Base-by-base conservation (phyloP, 495 filamentous ascomycete genomes). In the Annulohypoxylon nitens region DNA sequence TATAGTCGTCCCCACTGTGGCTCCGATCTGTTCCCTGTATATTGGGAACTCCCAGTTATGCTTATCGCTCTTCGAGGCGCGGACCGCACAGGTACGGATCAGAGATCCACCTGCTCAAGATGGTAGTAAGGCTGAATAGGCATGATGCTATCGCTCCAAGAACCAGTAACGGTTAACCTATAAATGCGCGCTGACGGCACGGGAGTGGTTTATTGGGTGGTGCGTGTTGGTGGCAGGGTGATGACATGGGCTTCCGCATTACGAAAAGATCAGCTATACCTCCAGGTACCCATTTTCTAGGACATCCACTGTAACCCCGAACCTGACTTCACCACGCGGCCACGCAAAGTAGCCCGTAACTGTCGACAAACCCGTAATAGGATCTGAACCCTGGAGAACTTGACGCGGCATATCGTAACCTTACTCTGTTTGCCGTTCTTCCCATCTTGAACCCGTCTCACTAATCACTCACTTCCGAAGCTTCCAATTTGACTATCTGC, bases 331-430 rank as follows among this genome's bases (percentile, higher is more conserved):
- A 18, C 43, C 43, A 47, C 43, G 43, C n/a, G 43, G 43, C 43
- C 43, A 20, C 43, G 43, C 43, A 47, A 47, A 16, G 16, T 47
- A 47, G n/a, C 43, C 43, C 43, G 16, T 47, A 18, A 18, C 8
- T 47, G 43, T 47, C 16, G 6, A 47, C 43, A 47, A 16, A 47
- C 18, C 43, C 43, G 43, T 47, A 20, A 16, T 20, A 47, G 43
- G 43, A 47, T 47, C 16, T 7, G 43, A 47, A 6, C 43, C 43
- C 18, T 47, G n/a, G 2, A 47, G 43, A 47, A 47, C n/a, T 20
- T 47, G 43, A 47, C 43, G 43, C 43, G 43, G 43, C 43, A 47
- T 47, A 47, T 47, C 43, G 43, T 20, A 47, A 47, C 43, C 16
- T 47, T 9, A 45, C 14, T 14, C 12, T 47, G 4, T 47, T 47